phyloP scores from a whole-genome alignment of 2,329 filamentous ascomycete species.

The Pseudocercospora macadamiae region DNA sequence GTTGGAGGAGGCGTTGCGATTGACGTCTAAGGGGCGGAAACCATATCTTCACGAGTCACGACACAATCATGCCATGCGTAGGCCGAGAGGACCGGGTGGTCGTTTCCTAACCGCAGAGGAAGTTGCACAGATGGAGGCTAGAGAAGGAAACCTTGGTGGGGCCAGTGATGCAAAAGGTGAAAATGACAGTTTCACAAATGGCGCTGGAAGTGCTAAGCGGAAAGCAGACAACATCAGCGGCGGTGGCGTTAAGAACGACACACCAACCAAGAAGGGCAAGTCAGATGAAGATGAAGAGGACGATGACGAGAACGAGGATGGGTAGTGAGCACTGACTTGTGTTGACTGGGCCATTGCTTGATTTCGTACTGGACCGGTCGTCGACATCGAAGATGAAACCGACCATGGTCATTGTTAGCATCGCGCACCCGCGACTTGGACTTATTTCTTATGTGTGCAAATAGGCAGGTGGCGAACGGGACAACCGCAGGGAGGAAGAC shows the following conservation, averaged over 20 bases:
- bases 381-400: neutral
- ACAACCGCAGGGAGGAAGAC: conserved; percentile 8
- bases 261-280: conserved; percentile 34
- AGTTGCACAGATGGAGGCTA: conserved; percentile 83
- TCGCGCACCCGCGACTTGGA: neutral
- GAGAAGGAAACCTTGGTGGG: conserved; percentile 49
- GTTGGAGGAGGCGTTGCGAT: conserved; percentile 85
- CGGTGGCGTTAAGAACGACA: conserved; percentile 30
- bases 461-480: conserved; percentile 3
- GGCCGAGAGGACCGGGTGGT: conserved; percentile 89
- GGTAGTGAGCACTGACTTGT: neutral
- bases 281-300: conserved; percentile 34
- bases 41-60: conserved; percentile 96
- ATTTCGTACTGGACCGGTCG: conserved; percentile 1
- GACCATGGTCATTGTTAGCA: neutral
- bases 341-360: neutral
- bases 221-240: conserved; percentile 50
- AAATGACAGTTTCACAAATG: conserved; percentile 32
- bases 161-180: conserved; percentile 43
- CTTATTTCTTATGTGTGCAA: conserved; percentile 4
- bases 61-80: conserved; percentile 97
- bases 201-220: conserved; percentile 49
- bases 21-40: conserved; percentile 94
- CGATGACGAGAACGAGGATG: conserved; percentile 47
- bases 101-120: conserved; percentile 96